phyloP scores from a whole-genome alignment of 1,284 basidiomycete species.

The Phaffia rhodozyma region DNA sequence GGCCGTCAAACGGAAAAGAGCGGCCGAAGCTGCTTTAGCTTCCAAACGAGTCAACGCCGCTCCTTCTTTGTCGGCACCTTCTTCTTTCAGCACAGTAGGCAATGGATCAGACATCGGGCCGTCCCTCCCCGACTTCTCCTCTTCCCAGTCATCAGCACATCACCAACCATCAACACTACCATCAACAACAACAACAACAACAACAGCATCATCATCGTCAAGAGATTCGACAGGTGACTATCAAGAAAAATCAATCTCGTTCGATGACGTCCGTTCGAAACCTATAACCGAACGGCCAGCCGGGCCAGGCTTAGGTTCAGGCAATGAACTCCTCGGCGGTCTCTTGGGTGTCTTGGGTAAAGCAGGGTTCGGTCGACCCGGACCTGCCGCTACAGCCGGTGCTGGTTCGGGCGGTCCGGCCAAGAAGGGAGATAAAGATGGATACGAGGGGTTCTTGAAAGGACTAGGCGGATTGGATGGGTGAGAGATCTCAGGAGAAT shows the following conservation, averaged over 20 bases:
- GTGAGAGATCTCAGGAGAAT: background rate
- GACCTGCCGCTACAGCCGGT: background rate
- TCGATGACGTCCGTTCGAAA: no score
- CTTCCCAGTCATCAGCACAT: no score
- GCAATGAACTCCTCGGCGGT: slow-evolving; percentile 16
- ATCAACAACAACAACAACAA: no score
- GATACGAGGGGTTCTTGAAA: slow-evolving; percentile 31
- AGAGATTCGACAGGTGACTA: no score
- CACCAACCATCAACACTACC: no score
- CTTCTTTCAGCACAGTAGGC: slow-evolving; percentile 23
- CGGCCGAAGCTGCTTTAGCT: slow-evolving; percentile 7
- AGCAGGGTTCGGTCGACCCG: slow-evolving; percentile 11
- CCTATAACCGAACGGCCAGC: no score
- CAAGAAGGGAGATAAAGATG: slow-evolving; percentile 21
- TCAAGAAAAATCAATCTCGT: no score
- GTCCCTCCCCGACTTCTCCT: no score
- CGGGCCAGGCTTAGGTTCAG: no score
- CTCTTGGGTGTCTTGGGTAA: background rate
- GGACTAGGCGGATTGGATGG: slow-evolving; percentile 28
- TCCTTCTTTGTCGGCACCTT: slow-evolving; percentile 20
- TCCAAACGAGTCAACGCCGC: slow-evolving; percentile 28
- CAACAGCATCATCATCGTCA: no score
- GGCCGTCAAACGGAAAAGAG: slow-evolving; percentile 31
- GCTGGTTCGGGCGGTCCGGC: background rate
- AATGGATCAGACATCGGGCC: background rate